These are phyloP conservation scores for Glomus cerebriforme DNA, from an alignment of 192 early-diverging fungal species.

Conservation along the genomic window DNA sequence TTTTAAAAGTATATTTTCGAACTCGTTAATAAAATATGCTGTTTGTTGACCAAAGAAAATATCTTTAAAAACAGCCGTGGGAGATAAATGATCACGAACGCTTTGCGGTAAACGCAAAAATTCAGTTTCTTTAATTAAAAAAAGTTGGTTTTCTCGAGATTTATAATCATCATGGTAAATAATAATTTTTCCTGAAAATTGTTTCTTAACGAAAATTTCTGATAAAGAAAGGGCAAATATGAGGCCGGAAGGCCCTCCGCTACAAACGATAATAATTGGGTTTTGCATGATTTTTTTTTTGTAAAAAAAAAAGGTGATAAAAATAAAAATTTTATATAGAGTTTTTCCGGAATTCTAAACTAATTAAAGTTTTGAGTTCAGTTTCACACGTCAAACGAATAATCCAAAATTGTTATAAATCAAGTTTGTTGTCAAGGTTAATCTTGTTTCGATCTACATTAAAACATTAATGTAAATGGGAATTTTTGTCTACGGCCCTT, in stretches of 20 bases:
- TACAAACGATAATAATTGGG: background rate
- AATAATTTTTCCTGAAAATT: background rate
- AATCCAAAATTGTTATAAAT: no score
- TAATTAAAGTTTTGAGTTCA: no score
- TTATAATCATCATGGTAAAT: background rate
- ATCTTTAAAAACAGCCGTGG: background rate
- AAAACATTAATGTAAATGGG: no score
- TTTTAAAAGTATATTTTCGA: background rate
- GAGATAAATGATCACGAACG: background rate
- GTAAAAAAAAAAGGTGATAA: no score
- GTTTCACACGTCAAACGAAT: no score
- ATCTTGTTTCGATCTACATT: no score
- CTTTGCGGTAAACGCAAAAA: background rate
- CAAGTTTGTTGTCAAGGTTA: no score
- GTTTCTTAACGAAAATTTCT: background rate
- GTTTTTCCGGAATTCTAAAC: no score
- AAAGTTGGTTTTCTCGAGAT: background rate
- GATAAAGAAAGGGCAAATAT: background rate
- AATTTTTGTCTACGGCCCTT: no score
- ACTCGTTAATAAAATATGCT: background rate
- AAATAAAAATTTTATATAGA: no score
- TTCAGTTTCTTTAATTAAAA: background rate
- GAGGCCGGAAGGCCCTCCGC: background rate
- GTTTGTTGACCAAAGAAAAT: background rate
- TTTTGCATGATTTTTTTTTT: background rate